Evolutionary conservation across 2,329 filamentous ascomycete species (phyloP), one percentile per base, ranked within the genome.

Genomic region (Grosmannia huntii): DNA sequence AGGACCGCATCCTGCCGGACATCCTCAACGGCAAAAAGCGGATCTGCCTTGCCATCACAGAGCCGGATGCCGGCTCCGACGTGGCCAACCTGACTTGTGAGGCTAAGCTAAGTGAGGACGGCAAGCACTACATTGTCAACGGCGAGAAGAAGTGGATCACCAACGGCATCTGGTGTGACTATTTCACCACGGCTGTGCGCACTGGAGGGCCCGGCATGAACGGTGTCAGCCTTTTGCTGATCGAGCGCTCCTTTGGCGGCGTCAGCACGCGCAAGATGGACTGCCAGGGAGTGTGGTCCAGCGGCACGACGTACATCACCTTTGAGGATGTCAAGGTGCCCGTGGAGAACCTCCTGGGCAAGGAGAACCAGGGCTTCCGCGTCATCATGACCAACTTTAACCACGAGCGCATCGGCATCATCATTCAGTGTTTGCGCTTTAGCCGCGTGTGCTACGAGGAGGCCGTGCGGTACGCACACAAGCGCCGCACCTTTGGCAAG

Each of bases 91-190:
- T 99, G 64, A 94, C 86, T 16, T 97, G 92, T 72, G 91, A 97
- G 78, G 94, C 94, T 28, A 96, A 96, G 79, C 81, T 97, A 59
- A 89, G 82, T 62, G 88, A 94, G 66, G 94, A 99, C 67, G 94
- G 94, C 68, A 97, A 97, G 79, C 90, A 97, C 76, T 99, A 95
- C 75, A 97, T 97, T 65, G 94, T 99, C 74, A 99, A 97, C 69
- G 94, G 94, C 58, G 92, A 96, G 83, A 97, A 99, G 87, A 99
- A 99, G 77, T 97, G 94, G 92, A 97, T 97, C 73, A 97, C 92
- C 67, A 99, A 99, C 74, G 94, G 94, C 68, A 83, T 96, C 68
- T 96, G 90, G 90, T 83, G 80, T 62, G 94, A 99, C 72, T 99
- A 97, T 77, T 97, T 97, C 78, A 97, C 94, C 58, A 95, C 89